Conservation (phyloP, 192 early-diverging fungal species). For the Geranomyces michiganensis region DNA sequence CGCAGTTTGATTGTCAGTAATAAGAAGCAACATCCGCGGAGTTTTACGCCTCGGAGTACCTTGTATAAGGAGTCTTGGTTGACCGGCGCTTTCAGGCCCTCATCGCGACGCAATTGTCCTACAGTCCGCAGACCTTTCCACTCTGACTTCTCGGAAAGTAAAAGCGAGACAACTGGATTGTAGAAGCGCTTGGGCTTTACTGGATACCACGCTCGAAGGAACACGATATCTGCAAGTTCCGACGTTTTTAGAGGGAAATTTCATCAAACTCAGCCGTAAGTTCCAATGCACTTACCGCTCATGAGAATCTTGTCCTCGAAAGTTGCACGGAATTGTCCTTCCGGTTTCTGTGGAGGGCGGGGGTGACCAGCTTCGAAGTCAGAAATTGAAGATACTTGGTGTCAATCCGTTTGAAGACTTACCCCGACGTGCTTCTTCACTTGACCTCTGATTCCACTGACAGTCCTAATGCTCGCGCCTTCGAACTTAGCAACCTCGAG, state of each 20-base stretch:
- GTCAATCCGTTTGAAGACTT: slow-evolving; percentile 13
- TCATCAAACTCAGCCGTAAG: background rate
- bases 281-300: slow-evolving; percentile 77
- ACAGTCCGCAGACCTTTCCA: slow-evolving; percentile 91
- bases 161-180: slow-evolving; percentile 94
- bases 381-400: too few relatives aligned
- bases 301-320: slow-evolving; percentile 98
- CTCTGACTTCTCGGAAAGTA: slow-evolving; percentile 71
- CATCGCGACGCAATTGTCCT: slow-evolving; percentile 78
- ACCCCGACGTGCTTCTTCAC: slow-evolving; percentile 86
- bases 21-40: background rate
- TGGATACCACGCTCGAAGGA: slow-evolving; percentile 95
- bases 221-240: slow-evolving; percentile 81
- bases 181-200: slow-evolving; percentile 94
- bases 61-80: slow-evolving; percentile 88
- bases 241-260: background rate
- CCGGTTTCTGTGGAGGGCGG: slow-evolving; percentile 68
- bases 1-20: background rate
- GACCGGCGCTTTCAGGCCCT: slow-evolving; percentile 65
- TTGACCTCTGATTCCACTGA: slow-evolving; percentile 96
- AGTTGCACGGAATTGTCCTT: slow-evolving; percentile 92
- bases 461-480: slow-evolving; percentile 93
- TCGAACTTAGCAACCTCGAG: slow-evolving; percentile 99
- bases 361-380: background rate
- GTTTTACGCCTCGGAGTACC: slow-evolving; percentile 36